Evolutionary conservation across 2,329 filamentous ascomycete genomes (phyloP).

Genomic region (Intubia oerlemansii): DNA sequence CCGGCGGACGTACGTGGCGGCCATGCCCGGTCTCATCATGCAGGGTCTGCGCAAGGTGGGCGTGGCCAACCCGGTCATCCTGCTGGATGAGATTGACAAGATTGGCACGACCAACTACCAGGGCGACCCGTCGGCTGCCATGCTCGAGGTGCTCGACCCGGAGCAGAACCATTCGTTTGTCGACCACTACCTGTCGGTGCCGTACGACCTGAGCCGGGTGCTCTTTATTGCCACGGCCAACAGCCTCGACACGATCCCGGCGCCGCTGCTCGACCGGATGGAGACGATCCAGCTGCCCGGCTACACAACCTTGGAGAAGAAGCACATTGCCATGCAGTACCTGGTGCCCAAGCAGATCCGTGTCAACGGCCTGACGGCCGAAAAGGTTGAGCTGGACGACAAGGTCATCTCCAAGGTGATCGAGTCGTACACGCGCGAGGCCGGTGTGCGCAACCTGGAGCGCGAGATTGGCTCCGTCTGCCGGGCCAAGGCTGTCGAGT

Average conservation of each 20-base stretch:
- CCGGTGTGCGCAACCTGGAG: conserved; percentile 87
- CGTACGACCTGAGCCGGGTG: conserved; percentile 88
- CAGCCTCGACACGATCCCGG: conserved; percentile 78
- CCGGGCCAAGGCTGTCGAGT: conserved; percentile 87
- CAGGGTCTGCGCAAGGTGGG: conserved; percentile 89
- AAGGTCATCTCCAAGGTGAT: conserved; percentile 90
- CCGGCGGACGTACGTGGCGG: conserved; percentile 85
- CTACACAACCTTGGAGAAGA: conserved; percentile 93
- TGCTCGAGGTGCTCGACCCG: conserved; percentile 93
- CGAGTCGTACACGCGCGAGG: conserved; percentile 87
- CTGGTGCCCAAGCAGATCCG: conserved; percentile 91
- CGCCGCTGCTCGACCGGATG: conserved; percentile 91
- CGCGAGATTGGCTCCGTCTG: conserved; percentile 90
- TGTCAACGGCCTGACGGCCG: conserved; percentile 61
- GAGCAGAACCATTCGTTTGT: conserved; percentile 92
- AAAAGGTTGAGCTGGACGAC: conserved; percentile 55
- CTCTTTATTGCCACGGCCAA: conserved; percentile 97
- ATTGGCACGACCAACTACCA: conserved; percentile 79
- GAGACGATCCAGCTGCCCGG: conserved; percentile 85
- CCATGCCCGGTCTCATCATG: conserved; percentile 94
- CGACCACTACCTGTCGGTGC: conserved; percentile 91
- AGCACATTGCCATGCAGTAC: conserved; percentile 80
- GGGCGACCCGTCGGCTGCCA: conserved; percentile 86
- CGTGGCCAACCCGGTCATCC: conserved; percentile 82
- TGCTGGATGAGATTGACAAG: conserved; percentile 97